Evolutionary conservation across 208 protist species (phyloP), one percentile per base, ranked within the genome.

Genomic region (Pavlovales sp.): DNA sequence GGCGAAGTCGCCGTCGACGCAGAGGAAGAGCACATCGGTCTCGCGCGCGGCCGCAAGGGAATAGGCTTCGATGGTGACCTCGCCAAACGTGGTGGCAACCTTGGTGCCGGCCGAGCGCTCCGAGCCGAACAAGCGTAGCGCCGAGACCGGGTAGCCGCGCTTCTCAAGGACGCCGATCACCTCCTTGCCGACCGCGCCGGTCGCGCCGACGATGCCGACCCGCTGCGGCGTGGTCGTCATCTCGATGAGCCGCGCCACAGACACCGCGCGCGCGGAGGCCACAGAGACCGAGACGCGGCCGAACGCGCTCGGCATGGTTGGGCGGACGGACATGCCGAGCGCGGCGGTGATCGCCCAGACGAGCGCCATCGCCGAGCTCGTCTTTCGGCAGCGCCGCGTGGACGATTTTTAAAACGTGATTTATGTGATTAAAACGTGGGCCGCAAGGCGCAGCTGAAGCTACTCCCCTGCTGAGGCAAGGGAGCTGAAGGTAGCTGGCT

Each of bases 141-240:
- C 44, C 44, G 75, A 84, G 26, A 91, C 34, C 7, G 83, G 84
- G 44, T 88, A 90, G 57, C 82, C 82, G 83, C 88, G 80, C 39
- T 87, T 84, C 46, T 42, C 75, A 11, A 90, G 88, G 39, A 91
- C 89, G 11, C 75, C 47, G 39, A 91, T 44, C 2, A 91, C 88
- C 46, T 91, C 89, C 79, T 88, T 39, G n/a, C 89, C 89, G 39
- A 91, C 89, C 34, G 89, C 89, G 36, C 89, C 89, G 26, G 89
- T 91, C 37, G 79, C 89, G 57, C 89, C 89, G 37, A 86, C 79
- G 44, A 84, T 36, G 47, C 40, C 76, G 11, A 88, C 46, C 75
- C 30, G 83, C 75, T 76, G 46, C 41, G 67, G 22, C 46, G 0
- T 80, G 32, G 22, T 39, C 14, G 8, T 44, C 76, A 79, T 79